A percentile compares a stretch with the other conserved stretches of the same genome.
phyloP scores from a whole-genome alignment of 1,139 yeast species.

The Candida sp. region DNA sequence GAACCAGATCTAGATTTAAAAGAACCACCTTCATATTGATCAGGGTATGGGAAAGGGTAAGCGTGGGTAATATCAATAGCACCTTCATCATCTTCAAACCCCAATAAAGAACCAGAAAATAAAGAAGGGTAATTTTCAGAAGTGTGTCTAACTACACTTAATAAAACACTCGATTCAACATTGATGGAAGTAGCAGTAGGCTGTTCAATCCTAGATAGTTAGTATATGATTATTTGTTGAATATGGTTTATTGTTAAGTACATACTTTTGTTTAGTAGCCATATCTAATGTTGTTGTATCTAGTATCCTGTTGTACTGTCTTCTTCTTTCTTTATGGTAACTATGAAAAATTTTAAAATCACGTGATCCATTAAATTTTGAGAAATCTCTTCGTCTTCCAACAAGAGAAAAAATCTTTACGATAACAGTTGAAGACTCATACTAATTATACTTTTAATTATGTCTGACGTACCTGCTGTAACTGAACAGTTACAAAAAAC shows the following conservation, averaged over 20 bases:
- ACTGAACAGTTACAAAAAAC: conserved; percentile 84
- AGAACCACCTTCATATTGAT: conserved; percentile 53
- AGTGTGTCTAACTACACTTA: conserved; percentile 72
- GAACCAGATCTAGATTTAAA: conserved; percentile 58
- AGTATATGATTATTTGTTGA: neutral
- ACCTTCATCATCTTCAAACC: conserved; percentile 62
- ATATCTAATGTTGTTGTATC: neutral
- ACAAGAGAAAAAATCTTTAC: too few relatives aligned
- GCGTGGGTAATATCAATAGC: conserved; percentile 56
- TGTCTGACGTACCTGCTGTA: conserved; percentile 57
- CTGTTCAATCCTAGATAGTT: conserved; percentile 11
- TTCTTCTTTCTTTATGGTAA: neutral
- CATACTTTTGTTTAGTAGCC: conserved; percentile 2
- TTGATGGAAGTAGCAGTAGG: conserved; percentile 47
- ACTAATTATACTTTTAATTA: conserved; percentile 6
- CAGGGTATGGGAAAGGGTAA: conserved; percentile 60
- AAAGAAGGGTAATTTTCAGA: conserved; percentile 65
- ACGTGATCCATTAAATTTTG: too few relatives aligned
- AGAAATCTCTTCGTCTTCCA: too few relatives aligned
- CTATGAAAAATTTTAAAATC: neutral
- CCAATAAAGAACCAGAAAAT: conserved; percentile 75
- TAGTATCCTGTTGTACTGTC: neutral
- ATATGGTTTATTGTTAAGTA: neutral
- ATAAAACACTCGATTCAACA: conserved; percentile 58
- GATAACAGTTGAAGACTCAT: neutral